Evolutionary conservation across 306 rosid species (phyloP).

Genomic region (barrel medic (Medicago truncatula)): DNA sequence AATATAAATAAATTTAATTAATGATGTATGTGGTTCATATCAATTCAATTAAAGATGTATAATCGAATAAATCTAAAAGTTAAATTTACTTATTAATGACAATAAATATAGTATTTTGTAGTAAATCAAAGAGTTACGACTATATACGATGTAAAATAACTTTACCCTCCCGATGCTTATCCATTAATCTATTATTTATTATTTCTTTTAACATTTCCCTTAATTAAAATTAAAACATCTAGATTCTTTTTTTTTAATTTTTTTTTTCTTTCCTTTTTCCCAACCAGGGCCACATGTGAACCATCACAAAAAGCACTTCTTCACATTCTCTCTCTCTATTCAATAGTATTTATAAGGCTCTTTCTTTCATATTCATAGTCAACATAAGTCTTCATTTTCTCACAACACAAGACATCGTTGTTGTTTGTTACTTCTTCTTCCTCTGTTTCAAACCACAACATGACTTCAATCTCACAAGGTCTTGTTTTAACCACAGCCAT

Average conservation of each 20-base stretch:
- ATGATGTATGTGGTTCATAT: too few species aligned
- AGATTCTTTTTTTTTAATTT: not conserved
- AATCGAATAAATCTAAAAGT: too few species aligned
- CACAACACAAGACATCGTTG: not conserved
- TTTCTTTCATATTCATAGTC: conserved; percentile 32
- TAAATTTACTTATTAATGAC: too few species aligned
- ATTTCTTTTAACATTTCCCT: not conserved
- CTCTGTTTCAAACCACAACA: not conserved
- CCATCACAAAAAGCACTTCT: not conserved
- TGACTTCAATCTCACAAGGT: conserved; percentile 65
- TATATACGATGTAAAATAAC: not conserved
- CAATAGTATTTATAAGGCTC: conserved; percentile 22
- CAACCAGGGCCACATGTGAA: conserved; percentile 5
- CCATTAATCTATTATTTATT: too few species aligned
- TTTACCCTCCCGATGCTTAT: not conserved
- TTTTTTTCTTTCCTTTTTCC: not conserved
- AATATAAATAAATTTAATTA: too few species aligned
- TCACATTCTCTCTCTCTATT: conserved; percentile 21
- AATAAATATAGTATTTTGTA: too few species aligned
- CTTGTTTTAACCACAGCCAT: conserved; percentile 63
- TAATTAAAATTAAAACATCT: too few species aligned
- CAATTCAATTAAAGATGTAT: too few species aligned
- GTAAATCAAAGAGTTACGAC: too few species aligned
- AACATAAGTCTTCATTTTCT: conserved; percentile 37
- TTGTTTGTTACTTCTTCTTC: not conserved